Evolutionary conservation across 2,329 filamentous ascomycete genomes (phyloP).

Genomic region (Fusarium sarcochroum): DNA sequence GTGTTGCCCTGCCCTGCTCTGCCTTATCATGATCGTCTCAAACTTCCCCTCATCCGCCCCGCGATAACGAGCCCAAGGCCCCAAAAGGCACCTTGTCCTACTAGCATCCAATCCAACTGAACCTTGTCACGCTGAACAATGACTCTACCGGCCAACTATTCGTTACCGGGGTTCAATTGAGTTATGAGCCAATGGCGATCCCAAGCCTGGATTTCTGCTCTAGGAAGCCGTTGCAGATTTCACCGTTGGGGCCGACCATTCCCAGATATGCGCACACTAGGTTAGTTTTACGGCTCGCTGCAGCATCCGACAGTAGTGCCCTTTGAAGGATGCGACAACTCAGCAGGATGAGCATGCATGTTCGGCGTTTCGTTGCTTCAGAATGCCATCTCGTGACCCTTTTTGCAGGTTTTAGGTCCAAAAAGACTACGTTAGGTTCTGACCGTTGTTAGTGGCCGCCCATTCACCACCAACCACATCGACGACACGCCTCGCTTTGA

Average conservation of each 20-base stretch:
- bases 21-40: conserved; percentile 28
- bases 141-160: conserved; percentile 30
- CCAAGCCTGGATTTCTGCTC: conserved; percentile 3
- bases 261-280: conserved; percentile 28
- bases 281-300: conserved; percentile 22
- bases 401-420: conserved; percentile 32
- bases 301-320: conserved; percentile 7
- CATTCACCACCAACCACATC: conserved; percentile 25
- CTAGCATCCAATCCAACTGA: conserved; percentile 15
- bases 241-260: conserved; percentile 18
- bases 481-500: conserved; percentile 20
- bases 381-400: conserved; percentile 37
- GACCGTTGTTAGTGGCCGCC: conserved; percentile 19
- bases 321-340: conserved; percentile 25
- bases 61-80: conserved; percentile 6
- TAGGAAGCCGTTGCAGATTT: conserved; percentile 33
- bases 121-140: conserved; percentile 31
- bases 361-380: conserved; percentile 21
- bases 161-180: conserved; percentile 13
- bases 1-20: conserved; percentile 6
- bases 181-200: conserved; percentile 32
- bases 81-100: not conserved
- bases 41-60: conserved; percentile 23
- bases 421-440: conserved; percentile 1
- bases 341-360: conserved; percentile 32